Evolutionary conservation across 2,329 filamentous ascomycete genomes (phyloP).

Genomic region (Exserohilum turcica): DNA sequence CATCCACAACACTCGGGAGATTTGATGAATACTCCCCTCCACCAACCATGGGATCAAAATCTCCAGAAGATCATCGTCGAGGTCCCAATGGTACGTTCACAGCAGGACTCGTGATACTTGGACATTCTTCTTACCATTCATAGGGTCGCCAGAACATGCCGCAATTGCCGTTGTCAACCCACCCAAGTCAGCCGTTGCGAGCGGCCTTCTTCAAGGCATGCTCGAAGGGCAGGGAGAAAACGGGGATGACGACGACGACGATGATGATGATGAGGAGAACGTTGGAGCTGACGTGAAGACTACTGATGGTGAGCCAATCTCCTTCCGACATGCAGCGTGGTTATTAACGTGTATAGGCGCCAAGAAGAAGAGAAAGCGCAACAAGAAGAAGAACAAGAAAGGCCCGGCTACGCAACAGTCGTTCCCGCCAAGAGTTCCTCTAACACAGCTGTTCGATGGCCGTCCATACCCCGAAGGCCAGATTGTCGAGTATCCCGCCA

Average conservation of each 20-base stretch:
- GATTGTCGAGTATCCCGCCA: conserved; percentile 68
- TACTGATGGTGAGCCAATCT: conserved; percentile 22
- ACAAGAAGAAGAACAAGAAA: conserved; percentile 75
- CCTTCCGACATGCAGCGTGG: background rate
- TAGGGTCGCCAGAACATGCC: conserved; percentile 33
- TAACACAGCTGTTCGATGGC: conserved; percentile 72
- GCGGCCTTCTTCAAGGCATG: conserved; percentile 40
- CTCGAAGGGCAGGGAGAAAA: conserved; percentile 54
- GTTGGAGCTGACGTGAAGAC: conserved; percentile 40
- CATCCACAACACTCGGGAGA: background rate
- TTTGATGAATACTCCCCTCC: conserved; percentile 1
- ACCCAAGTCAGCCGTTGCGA: conserved; percentile 42
- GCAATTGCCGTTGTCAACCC: conserved; percentile 40
- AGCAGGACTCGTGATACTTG: background rate
- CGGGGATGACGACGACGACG: conserved; percentile 56
- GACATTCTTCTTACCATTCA: conserved; percentile 23
- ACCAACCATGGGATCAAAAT: conserved; percentile 46
- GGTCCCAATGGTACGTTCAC: conserved; percentile 37
- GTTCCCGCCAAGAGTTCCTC: conserved; percentile 71
- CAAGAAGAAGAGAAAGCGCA: conserved; percentile 73
- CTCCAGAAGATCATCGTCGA: conserved; percentile 45
- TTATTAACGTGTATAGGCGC: conserved; percentile 50
- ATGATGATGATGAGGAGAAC: conserved; percentile 42
- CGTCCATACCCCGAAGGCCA: conserved; percentile 74
- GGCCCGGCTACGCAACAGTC: conserved; percentile 64